Evolutionary conservation across 495 filamentous ascomycete species (phyloP), one percentile per base, ranked within the genome.

Genomic region (Talaromyces wortmannii): DNA sequence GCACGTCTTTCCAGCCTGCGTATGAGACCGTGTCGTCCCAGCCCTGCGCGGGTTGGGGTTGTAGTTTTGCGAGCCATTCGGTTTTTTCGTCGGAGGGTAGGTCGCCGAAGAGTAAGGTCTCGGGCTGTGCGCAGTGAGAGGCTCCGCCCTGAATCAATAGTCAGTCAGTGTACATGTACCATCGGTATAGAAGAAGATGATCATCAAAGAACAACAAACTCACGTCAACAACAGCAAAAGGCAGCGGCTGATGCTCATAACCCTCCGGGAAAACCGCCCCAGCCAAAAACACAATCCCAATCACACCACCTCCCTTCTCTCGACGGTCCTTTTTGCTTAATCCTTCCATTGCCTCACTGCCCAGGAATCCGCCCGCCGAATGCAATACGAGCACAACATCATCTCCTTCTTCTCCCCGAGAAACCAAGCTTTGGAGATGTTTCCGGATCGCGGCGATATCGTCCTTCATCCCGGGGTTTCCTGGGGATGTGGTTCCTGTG

Each of bases 371-470:
- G 23, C 64, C 74, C 16, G 67, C 69, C 0, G 69, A 73, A 57
- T 77, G 72, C 7, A 72, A 50, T 8, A 70, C 65, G 0, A 75
- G 42, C 5, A 74, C 32, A 5, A 75, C 57, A 17, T 73, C n/a
- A n/a, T n/a, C n/a, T n/a, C n/a, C 66, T n/a, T 69, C 62, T n/a
- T 68, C 62, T 23, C 59, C 63, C 1, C 53, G 36, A 0, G 57
- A 32, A 0, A 62, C 51, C 2, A 62, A 4, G 13, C 59, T 31
- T 16, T 63, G 33, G 7, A 73, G 57, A 10, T 29, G 13, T 16
- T 13, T 30, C 5, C 67, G 60, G 8, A 70, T 55, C 11, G 56
- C 55, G 8, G 50, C 50, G 13, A 68, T 47, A 47, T 69, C 67
- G 18, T 66, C 64, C 5, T 52, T 40, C 60, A 62, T 59, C 7